Evolutionary conservation across 1,284 basidiomycete species (phyloP), one percentile per base, ranked within the genome.

Genomic region (Cryptococcus sp.): DNA sequence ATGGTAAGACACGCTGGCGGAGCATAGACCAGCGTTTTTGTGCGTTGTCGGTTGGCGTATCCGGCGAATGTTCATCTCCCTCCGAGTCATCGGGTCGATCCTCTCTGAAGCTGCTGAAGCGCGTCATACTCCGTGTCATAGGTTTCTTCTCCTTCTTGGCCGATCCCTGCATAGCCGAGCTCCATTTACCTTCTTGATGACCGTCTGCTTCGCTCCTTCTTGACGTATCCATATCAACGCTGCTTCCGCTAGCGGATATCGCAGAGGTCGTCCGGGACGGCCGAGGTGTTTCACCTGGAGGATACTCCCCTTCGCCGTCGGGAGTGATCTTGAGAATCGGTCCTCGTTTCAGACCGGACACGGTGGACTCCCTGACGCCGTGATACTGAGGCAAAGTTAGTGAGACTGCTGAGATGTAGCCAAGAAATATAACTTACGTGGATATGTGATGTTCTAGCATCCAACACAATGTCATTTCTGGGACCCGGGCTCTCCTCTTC

Each of bases 401-500:
- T 25, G 20, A 23, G 20, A 25, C 20, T n/a, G n/a, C 47, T 27
- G 47, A 44, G 45, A 50, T 35, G 6, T 44, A 10, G 53, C 35
- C n/a, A 38, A 16, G 16, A 17, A 22, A 22, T 22, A 44, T 31
- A 13, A 62, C 72, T 66, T 59, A 76, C 76, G 57, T 76, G 72
- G 39, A 76, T 65, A 31, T 73, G 65, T 2, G 70, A 56, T 23
- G 74, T 57, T 27, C 77, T 57, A 0, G 77, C 71, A 41, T 71
- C 60, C 16, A 78, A 66, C n/a, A 68, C 69, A 50, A 79, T 76
- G 42, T 72, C 70, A 52, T 71, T 72, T 39, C 69, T 59, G 3
- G 74, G 69, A 15, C 77, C 76, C 1, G 77, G 77, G 35, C 60
- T 47, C 46, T 72, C 73, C 44, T 75, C 69, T 1, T 64, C 45